Evolutionary conservation across 164 flowering plant genomes (phyloP).

Genomic region (Stephania cephalantha): DNA sequence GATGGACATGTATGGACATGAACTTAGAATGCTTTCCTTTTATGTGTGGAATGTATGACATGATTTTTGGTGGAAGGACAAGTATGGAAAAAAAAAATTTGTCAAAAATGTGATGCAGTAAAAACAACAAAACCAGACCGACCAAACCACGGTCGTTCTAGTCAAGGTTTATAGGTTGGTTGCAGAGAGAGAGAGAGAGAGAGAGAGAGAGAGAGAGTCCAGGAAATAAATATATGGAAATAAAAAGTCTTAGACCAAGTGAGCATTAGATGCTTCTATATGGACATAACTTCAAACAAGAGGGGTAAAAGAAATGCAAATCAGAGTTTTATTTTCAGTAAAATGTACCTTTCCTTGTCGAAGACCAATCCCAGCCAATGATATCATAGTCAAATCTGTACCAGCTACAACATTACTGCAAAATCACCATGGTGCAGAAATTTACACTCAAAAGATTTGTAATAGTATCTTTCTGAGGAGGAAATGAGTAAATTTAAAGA

Average conservation of each 20-base stretch:
- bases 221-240: neutral
- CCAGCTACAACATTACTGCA: constrained; percentile 99
- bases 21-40: too few relatives aligned
- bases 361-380: constrained; percentile 91
- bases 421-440: constrained; percentile 16
- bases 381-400: constrained; percentile 83
- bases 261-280: neutral
- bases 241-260: neutral
- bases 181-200: neutral
- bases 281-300: neutral
- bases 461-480: neutral
- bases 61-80: too few relatives aligned
- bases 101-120: too few relatives aligned
- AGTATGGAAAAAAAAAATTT: too few relatives aligned
- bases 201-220: neutral
- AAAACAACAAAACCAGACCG: too few relatives aligned
- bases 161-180: too few relatives aligned
- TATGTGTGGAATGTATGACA: too few relatives aligned
- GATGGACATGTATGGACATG: too few relatives aligned
- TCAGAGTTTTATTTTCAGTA: too few relatives aligned
- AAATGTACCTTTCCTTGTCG: constrained; percentile 58
- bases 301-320: neutral
- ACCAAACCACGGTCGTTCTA: too few relatives aligned
- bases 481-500: neutral
- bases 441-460: neutral